Conservation (phyloP, 306 rosid genomes). For the Elaeagnus macrophylla region DNA sequence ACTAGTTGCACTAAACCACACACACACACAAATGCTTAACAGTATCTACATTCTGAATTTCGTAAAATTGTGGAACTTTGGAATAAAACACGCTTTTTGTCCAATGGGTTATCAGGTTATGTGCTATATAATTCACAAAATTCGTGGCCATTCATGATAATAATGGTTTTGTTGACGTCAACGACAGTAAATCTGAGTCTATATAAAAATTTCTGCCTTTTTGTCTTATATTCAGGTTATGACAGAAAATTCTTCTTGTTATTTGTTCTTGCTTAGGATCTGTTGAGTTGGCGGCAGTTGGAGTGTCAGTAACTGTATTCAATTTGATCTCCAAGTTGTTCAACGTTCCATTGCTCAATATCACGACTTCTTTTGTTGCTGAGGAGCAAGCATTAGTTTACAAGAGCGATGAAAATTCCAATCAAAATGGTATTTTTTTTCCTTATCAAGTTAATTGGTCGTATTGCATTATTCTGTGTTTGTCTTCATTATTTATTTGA, state of each 20-base stretch:
- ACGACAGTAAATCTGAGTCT: too few relatives aligned
- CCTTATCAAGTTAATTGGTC: slow-evolving; percentile 1
- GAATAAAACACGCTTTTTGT: too few relatives aligned
- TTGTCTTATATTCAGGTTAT: slow-evolving; percentile 6
- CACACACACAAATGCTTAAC: too few relatives aligned
- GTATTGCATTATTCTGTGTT: slow-evolving; percentile 4
- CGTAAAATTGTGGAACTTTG: too few relatives aligned
- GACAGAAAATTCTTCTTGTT: slow-evolving; percentile 11
- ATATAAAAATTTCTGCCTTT: neutral
- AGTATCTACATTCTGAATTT: too few relatives aligned
- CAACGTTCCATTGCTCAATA: slow-evolving; percentile 68
- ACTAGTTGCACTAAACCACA: too few relatives aligned
- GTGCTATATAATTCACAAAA: too few relatives aligned
- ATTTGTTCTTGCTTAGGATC: slow-evolving; percentile 50
- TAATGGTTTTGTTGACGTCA: too few relatives aligned
- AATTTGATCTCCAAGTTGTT: slow-evolving; percentile 77
- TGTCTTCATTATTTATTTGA: slow-evolving; percentile 10
- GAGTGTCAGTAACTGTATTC: slow-evolving; percentile 78
- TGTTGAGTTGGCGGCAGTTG: slow-evolving; percentile 86
- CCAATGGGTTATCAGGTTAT: too few relatives aligned
- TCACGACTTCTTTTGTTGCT: slow-evolving; percentile 91
- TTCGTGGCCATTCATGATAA: too few relatives aligned
- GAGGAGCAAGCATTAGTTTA: slow-evolving; percentile 64
- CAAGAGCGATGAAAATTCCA: slow-evolving; percentile 23
- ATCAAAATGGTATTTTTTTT: slow-evolving; percentile 31